Evolutionary conservation across 306 rosid species (phyloP), one percentile per base, ranked within the genome.

Genomic region (Trifolium subterraneum): DNA sequence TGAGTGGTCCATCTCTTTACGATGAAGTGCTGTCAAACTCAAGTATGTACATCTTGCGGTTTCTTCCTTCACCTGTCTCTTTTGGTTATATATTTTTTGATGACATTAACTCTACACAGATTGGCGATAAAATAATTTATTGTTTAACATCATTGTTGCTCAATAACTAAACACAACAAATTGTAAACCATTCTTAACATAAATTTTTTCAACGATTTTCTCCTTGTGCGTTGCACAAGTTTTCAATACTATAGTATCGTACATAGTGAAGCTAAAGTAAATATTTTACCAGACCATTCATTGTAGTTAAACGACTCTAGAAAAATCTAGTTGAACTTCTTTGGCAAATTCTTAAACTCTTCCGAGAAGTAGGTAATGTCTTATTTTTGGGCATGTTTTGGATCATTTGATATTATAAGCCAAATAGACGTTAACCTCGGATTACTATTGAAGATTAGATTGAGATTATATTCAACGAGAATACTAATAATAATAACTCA

Each of bases 1-100:
- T 87, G 59, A 58, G 72, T 68, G 85, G 69, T 35, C 51, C 81
- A 77, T 68, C 96, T 38, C 84, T 77, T 62, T 91, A 81, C 73
- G 92, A 94, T 72, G 97, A 88, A 76, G 85, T 88, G 77, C 81
- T 88, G 31, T 84, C 91, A 67, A 82, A 82, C 79, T 68, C 86
- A 76, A 85, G 96, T 90, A 85, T n/a, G 96, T 71, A 33, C 23
- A 7, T 19, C 65, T 58, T 50, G 8, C 13, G 41, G 61, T 61
- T 50, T 16, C 68, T 78, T 58, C 18, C 70, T 25, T 15, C 15
- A 2, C 22, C 31, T 25, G 47, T 56, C 52, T 68, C 80, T 76
- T 39, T 48, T 6, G 47, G 27, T 31, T 35, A 42, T 72, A 20
- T 31, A 25, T 3, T 51, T 65, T 61, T 15, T 4, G 13, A 44